Evolutionary conservation across 805 yeast genomes (phyloP), one percentile per base, ranked within the genome.

Genomic region (Sugiyamaella qingdaonensis): DNA sequence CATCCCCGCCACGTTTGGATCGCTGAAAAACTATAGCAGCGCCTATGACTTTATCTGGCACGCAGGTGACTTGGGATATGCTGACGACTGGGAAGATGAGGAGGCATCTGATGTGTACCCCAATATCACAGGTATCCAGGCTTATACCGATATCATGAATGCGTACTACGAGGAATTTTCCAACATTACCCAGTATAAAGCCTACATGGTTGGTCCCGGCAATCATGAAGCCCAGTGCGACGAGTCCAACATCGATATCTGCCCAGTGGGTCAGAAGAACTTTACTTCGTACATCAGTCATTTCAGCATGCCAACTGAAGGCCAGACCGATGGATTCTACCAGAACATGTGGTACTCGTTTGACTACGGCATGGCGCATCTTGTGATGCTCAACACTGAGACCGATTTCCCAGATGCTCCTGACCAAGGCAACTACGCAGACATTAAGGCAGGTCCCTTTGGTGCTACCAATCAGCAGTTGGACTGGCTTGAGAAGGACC

Each of bases 21-120:
- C 60, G 24, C 45, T 57, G 19, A 37, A 27, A 10, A 50, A 47
- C 18, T 36, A 33, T 39, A 33, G 43, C 13, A 52, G 58, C 51
- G 48, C 58, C 11, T 57, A 52, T 50, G 62, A 59, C 27, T 60
- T 61, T 45, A 32, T 58, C 31, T 58, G 62, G 55, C 65, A 62
- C 45, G 59, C 64, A 7, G 69, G 69, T 42, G 69, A 66, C 48
- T 41, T 66, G 42, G 66, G 63, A n/a, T 66, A 66, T 45, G 65
- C 69, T 5, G 69, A 66, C 50, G 51, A 62, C 19, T 66, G 69
- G 69, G 59, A 63, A 34, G 46, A 57, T 36, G 63, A 63, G 53
- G 51, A 47, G 31, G 10, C n/a, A 11, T 13, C 34, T n/a, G n/a
- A 13, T 4, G 43, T 46, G 19, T 46, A 46, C 13, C 49, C 49